Evolutionary conservation across 164 flowering plant species (phyloP).

Genomic region (Umbellularia californica): DNA sequence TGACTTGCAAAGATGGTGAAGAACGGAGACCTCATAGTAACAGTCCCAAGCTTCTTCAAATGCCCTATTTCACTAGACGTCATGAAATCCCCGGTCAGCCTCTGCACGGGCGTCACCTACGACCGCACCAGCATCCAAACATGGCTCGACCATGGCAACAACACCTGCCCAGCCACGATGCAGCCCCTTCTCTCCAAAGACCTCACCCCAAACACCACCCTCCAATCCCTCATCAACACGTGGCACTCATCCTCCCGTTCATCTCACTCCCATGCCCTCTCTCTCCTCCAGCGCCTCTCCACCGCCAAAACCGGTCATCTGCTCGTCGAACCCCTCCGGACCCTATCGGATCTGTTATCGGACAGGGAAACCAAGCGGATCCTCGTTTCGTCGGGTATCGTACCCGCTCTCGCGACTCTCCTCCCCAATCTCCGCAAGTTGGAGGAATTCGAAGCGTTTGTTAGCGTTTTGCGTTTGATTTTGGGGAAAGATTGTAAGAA

Average conservation of each 20-base stretch:
- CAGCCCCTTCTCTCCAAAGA: conserved; percentile 67
- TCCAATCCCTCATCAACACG: conserved; percentile 75
- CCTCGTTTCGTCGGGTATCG: not conserved
- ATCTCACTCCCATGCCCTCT: not conserved
- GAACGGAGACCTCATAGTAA: conserved; percentile 51
- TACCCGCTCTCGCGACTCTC: not conserved
- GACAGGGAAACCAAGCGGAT: conserved; percentile 5
- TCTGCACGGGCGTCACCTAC: conserved; percentile 89
- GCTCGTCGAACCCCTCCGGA: conserved; percentile 26
- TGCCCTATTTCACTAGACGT: conserved; percentile 95
- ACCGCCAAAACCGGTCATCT: conserved; percentile 20
- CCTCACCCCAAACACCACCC: conserved; percentile 69
- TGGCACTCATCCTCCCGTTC: conserved; percentile 42
- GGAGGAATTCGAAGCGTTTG: conserved; percentile 19
- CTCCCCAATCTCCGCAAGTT: conserved; percentile 1
- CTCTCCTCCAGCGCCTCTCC: not conserved
- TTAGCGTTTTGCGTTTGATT: conserved; percentile 32
- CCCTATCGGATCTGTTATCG: conserved; percentile 29
- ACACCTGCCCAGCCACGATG: conserved; percentile 96
- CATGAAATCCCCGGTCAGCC: conserved; percentile 88
- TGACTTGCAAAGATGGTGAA: conserved; percentile 25
- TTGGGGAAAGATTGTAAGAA: conserved; percentile 10
- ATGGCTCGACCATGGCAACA: conserved; percentile 88
- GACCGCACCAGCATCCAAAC: conserved; percentile 82
- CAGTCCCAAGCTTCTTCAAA: conserved; percentile 68